Conservation (phyloP, 2,329 filamentous ascomycete genomes). For the Thelonectria discophora region DNA sequence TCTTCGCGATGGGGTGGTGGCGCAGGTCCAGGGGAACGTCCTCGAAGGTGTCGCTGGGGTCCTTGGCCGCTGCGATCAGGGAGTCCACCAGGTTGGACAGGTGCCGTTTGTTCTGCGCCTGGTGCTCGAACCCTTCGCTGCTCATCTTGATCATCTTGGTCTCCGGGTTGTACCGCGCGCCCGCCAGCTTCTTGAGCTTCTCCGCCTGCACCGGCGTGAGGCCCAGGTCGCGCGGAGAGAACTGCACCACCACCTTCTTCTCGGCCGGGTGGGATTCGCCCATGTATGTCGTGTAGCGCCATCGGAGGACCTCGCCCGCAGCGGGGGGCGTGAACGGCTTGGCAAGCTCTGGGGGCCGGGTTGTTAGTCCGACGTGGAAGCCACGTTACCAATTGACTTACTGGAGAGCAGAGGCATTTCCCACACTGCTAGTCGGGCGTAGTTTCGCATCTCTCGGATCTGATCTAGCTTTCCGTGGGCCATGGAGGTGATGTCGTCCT, state of each 20-base stretch:
- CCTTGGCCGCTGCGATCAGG: slow-evolving; percentile 79
- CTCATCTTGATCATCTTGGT: slow-evolving; percentile 87
- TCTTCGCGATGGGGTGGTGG: slow-evolving; percentile 77
- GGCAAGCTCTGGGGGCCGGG: slow-evolving; percentile 70
- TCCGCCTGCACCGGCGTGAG: slow-evolving; percentile 73
- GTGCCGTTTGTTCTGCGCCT: slow-evolving; percentile 97
- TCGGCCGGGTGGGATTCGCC: slow-evolving; percentile 91
- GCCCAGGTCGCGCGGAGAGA: slow-evolving; percentile 76
- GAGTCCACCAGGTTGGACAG: slow-evolving; percentile 79
- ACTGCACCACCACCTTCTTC: slow-evolving; percentile 94
- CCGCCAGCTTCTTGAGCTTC: slow-evolving; percentile 89
- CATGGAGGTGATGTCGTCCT: slow-evolving; percentile 84
- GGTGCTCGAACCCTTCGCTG: slow-evolving; percentile 86
- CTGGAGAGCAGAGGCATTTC: slow-evolving; percentile 92
- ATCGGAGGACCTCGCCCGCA: slow-evolving; percentile 77
- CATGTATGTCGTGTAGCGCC: slow-evolving; percentile 97
- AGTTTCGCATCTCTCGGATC: slow-evolving; percentile 87
- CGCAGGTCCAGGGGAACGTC: slow-evolving; percentile 91
- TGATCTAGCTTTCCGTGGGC: slow-evolving; percentile 89
- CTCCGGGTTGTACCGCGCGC: slow-evolving; percentile 86
- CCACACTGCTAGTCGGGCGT: slow-evolving; percentile 88
- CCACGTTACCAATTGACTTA: slow-evolving; percentile 57
- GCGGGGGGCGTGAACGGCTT: slow-evolving; percentile 81
- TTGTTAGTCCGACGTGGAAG: slow-evolving; percentile 12
- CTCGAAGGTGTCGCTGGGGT: slow-evolving; percentile 81